These are phyloP conservation scores for Lecanosticta acicola DNA, from an alignment of 2,329 filamentous ascomycete species.

Conservation along the genomic window DNA sequence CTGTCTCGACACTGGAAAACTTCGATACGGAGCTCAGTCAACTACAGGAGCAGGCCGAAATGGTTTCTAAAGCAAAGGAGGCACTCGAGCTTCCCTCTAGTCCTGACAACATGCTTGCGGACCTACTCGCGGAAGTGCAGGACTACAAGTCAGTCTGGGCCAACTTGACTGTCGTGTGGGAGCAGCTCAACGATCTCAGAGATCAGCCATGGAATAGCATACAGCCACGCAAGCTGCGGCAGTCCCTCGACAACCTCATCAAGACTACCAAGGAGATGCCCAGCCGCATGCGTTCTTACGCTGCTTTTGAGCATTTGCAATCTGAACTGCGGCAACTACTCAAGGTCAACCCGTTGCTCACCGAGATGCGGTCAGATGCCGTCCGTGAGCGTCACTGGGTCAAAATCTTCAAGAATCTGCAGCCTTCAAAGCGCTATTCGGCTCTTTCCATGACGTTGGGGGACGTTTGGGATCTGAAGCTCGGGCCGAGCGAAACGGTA, in stretches of 20 bases:
- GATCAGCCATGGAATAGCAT: slow-evolving; percentile 94
- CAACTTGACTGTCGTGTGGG: slow-evolving; percentile 91
- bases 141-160: slow-evolving; percentile 99
- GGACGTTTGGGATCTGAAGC: slow-evolving; percentile 95
- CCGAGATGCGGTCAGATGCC: slow-evolving; percentile 91
- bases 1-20: slow-evolving; percentile 70
- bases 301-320: slow-evolving; percentile 98
- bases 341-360: slow-evolving; percentile 82
- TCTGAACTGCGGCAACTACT: slow-evolving; percentile 79
- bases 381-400: slow-evolving; percentile 95
- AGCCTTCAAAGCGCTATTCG: slow-evolving; percentile 88
- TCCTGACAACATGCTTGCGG: slow-evolving; percentile 72
- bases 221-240: slow-evolving; percentile 85
- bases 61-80: slow-evolving; percentile 95
- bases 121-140: slow-evolving; percentile 89
- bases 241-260: slow-evolving; percentile 82
- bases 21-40: slow-evolving; percentile 83
- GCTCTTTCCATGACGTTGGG: slow-evolving; percentile 93
- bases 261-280: slow-evolving; percentile 99
- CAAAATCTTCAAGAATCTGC: slow-evolving; percentile 94
- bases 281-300: slow-evolving; percentile 96
- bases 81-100: slow-evolving; percentile 82
- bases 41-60: slow-evolving; percentile 80
- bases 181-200: slow-evolving; percentile 85
- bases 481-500: slow-evolving; percentile 76